phyloP scores from a whole-genome alignment of 2,329 filamentous ascomycete species.

The Verticillium dahliae region DNA sequence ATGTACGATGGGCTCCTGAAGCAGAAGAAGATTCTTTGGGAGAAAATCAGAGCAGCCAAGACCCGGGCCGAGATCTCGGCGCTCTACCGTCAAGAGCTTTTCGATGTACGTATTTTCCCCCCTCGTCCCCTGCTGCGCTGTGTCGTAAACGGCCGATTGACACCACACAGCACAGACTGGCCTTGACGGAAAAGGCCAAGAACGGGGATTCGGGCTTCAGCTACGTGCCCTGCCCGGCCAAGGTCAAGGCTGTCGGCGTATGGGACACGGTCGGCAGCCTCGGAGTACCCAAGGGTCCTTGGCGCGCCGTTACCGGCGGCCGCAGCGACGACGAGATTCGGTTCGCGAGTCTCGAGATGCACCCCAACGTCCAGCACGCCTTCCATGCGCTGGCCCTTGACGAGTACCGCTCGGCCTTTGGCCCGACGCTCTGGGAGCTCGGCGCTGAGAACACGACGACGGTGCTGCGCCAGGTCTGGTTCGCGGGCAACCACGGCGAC shows the following conservation, averaged over 20 bases:
- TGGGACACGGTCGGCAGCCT: slow-evolving; percentile 43
- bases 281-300: slow-evolving; percentile 18
- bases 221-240: neutral
- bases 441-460: slow-evolving; percentile 5
- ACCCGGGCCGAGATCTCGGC: neutral
- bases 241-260: slow-evolving; percentile 27
- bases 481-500: slow-evolving; percentile 54
- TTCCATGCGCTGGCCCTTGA: slow-evolving; percentile 51
- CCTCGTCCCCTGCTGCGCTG: neutral
- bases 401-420: slow-evolving; percentile 33
- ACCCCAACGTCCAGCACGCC: slow-evolving; percentile 37
- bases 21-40: neutral
- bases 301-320: slow-evolving; percentile 2
- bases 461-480: slow-evolving; percentile 31
- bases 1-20: neutral
- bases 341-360: slow-evolving; percentile 11
- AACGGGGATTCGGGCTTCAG: neutral
- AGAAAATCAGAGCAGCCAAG: neutral
- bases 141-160: neutral
- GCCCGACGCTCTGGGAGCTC: slow-evolving; percentile 19
- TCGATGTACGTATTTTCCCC: neutral
- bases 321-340: slow-evolving; percentile 10
- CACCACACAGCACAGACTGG: neutral
- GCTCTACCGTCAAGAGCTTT: neutral
- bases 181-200: slow-evolving; percentile 5